phyloP scores from a whole-genome alignment of 441 rosid species.

The Cnidoscolus chayamansa region DNA sequence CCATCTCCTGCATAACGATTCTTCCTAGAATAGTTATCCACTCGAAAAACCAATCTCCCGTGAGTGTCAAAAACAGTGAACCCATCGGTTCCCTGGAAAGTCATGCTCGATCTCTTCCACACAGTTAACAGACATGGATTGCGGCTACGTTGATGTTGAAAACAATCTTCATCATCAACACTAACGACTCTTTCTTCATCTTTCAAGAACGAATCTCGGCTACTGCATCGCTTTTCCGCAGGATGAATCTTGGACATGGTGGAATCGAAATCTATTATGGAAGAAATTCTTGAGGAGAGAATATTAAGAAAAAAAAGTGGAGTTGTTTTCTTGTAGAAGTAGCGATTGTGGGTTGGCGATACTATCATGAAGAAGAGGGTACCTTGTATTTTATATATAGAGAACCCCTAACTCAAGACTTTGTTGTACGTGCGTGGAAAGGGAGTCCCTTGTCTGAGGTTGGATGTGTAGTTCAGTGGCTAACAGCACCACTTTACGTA shows the following conservation, averaged over 20 bases:
- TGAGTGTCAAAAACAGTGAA: constrained; percentile 45
- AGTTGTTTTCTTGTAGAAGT: not conserved
- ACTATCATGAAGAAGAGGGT: not conserved
- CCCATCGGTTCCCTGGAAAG: constrained; percentile 57
- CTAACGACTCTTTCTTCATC: too few species aligned
- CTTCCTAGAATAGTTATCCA: constrained; percentile 53
- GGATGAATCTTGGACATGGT: constrained; percentile 49
- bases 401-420: not conserved
- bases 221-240: constrained; percentile 10
- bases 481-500: constrained; percentile 6
- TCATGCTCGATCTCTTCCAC: constrained; percentile 61
- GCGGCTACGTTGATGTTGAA: not conserved
- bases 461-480: constrained; percentile 14
- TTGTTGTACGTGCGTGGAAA: not conserved
- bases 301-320: too few species aligned
- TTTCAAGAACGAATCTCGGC: too few species aligned
- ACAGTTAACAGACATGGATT: constrained; percentile 33
- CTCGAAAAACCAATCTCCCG: constrained; percentile 43
- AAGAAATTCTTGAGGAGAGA: too few species aligned
- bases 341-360: not conserved
- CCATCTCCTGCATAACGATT: constrained; percentile 18
- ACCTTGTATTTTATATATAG: too few species aligned
- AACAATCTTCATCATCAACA: too few species aligned
- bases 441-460: constrained; percentile 1
- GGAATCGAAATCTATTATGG: not conserved